phyloP scores from a whole-genome alignment of 1,284 basidiomycete species.

The Tremellales sp. region DNA sequence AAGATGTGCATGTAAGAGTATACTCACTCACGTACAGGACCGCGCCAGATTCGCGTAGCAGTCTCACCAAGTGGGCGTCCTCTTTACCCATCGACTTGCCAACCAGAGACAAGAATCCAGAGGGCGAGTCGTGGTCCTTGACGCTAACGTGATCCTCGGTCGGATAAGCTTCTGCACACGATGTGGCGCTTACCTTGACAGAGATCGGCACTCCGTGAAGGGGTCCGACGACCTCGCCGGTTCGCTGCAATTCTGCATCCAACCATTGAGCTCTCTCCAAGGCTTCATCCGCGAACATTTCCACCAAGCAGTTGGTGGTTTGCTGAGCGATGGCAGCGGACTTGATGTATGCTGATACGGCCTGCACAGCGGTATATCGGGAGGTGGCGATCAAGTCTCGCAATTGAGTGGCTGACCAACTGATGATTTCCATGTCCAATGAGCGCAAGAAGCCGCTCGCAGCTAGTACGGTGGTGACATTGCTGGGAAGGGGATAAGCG shows the following conservation, averaged over 20 bases:
- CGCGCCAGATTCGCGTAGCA: conserved; percentile 16
- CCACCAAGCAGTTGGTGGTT: conserved; percentile 63
- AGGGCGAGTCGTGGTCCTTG: conserved; percentile 37
- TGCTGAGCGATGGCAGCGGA: conserved; percentile 30
- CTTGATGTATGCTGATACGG: conserved; percentile 22
- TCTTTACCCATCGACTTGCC: conserved; percentile 5
- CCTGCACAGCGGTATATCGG: neutral
- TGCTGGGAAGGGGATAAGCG: too few relatives aligned
- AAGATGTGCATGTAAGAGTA: neutral
- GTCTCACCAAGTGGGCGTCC: conserved; percentile 17
- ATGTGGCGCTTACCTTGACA: conserved; percentile 49
- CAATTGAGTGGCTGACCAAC: neutral
- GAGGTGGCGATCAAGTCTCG: neutral
- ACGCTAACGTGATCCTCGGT: conserved; percentile 44
- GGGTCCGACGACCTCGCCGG: conserved; percentile 55
- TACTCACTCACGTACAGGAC: conserved; percentile 13
- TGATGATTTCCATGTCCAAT: too few relatives aligned
- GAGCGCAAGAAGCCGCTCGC: too few relatives aligned
- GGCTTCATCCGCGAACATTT: conserved; percentile 63
- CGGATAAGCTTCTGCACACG: neutral
- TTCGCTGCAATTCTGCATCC: conserved; percentile 56
- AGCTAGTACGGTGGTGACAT: too few relatives aligned
- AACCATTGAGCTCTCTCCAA: conserved; percentile 57
- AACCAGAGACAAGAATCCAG: conserved; percentile 20
- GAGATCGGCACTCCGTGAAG: conserved; percentile 62